These are phyloP conservation scores for Phytophthora hybrid DNA, from an alignment of 352 stramenopile genomes.

Conservation along the genomic window DNA sequence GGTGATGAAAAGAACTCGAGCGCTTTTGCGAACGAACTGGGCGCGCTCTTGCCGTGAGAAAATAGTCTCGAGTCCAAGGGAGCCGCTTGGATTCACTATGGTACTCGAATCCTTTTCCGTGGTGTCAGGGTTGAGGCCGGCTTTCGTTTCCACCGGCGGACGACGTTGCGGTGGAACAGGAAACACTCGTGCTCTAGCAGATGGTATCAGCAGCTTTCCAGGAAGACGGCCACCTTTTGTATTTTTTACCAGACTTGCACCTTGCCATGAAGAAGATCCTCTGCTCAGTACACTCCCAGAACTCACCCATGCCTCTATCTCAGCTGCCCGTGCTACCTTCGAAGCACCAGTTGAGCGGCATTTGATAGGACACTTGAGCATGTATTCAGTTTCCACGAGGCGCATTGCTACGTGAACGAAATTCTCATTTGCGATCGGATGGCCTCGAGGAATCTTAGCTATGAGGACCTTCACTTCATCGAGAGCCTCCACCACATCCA, in stretches of 20 bases:
- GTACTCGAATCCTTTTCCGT: neutral
- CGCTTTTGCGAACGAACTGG: constrained; percentile 37
- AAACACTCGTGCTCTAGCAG: constrained; percentile 16
- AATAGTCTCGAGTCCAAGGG: constrained; percentile 20
- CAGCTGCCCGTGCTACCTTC: constrained; percentile 4
- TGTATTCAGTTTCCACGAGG: constrained; percentile 9
- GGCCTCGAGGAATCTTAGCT: constrained; percentile 11
- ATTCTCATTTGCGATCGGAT: constrained; percentile 9
- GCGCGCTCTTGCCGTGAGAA: constrained; percentile 27
- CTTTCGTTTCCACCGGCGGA: constrained; percentile 2
- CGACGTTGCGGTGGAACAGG: constrained; percentile 9
- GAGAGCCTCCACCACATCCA: constrained; percentile 4
- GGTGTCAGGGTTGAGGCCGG: neutral
- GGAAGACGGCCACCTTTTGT: neutral
- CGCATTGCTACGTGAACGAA: constrained; percentile 24
- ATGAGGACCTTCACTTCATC: constrained; percentile 8
- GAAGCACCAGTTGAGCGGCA: neutral
- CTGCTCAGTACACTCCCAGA: constrained; percentile 2
- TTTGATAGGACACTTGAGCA: neutral
- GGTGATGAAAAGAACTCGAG: constrained; percentile 44
- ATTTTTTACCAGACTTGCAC: neutral
- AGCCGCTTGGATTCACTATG: neutral
- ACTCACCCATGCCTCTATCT: constrained; percentile 17
- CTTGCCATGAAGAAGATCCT: neutral
- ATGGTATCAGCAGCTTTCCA: neutral